Evolutionary conservation across 805 yeast genomes (phyloP), one percentile per base, ranked within the genome.

Genomic region (Yarrowia sp.): DNA sequence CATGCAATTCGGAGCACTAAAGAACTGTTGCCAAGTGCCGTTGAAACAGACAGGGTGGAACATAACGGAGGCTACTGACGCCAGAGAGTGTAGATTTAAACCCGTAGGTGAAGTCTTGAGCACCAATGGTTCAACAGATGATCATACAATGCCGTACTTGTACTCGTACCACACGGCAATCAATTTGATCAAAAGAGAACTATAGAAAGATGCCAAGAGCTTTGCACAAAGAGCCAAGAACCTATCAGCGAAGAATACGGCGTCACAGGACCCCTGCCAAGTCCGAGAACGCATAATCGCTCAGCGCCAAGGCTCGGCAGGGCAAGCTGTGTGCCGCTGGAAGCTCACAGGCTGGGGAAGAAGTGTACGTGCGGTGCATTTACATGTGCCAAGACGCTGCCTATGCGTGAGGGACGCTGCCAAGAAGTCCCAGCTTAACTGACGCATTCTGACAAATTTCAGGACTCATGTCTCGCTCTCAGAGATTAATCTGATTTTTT

Each of bases 21-120:
- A 49, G 36, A 53, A 36, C 58, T 53, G 58, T 53, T 38, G 43
- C 58, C 58, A 38, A 53, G 58, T 53, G 56, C 56, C 56, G 56
- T 50, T 50, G 26, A 41, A n/a, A 22, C n/a, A 35, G 1, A 22
- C 15, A 32, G n/a, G 32, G 14, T 49, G 40, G 32, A 49, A 49
- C 40, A 22, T 8, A 22, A 26, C 7, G 32, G 32, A 26, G 7
- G 32, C 32, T 26, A 26, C 32, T 26, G 7, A 26, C 32, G 32
- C 32, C 7, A 26, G 1, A 26, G 32, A 26, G 32, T 5, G 32
- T 26, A 26, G 32, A 26, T 26, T 26, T 26, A 5, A 26, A 26
- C 32, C 7, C 32, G 7, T 3, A 26, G 32, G 32, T 26, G 32
- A 26, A 26, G 32, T 26, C 32, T 26, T 26, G 2, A 26, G 32